Percentiles rank a stretch among this genome's conserved stretches.
Evolutionary conservation across 768 basidiomycete genomes (phyloP).

Genomic region (Neoboletus brunneissimus): DNA sequence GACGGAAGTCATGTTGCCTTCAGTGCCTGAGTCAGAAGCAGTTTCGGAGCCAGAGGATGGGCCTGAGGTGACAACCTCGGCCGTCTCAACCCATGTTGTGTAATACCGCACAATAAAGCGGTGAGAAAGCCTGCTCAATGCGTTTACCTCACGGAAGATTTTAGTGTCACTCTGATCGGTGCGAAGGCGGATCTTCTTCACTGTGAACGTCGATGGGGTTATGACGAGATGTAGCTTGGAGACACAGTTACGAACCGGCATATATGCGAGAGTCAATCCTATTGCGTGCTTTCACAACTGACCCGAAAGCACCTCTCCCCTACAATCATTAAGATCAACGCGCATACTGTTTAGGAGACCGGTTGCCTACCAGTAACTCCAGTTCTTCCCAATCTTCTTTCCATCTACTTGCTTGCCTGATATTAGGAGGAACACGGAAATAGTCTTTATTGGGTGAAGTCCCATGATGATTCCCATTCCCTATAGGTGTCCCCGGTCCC

Average conservation of each 20-base stretch:
- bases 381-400: constrained; percentile 94
- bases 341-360: neutral
- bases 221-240: neutral
- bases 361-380: constrained; percentile 61
- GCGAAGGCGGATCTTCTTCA: constrained; percentile 86
- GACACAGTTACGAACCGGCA: constrained; percentile 49
- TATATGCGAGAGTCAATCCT: constrained; percentile 84
- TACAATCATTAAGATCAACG: constrained; percentile 25
- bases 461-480: constrained; percentile 31
- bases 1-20: constrained; percentile 56
- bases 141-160: constrained; percentile 89
- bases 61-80: constrained; percentile 49
- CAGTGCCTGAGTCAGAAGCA: constrained; percentile 36
- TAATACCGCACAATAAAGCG: constrained; percentile 90
- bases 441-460: constrained; percentile 70
- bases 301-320: constrained; percentile 90
- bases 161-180: constrained; percentile 77
- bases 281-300: constrained; percentile 92
- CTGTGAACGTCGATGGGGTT: constrained; percentile 33
- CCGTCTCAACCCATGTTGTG: constrained; percentile 84
- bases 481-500: constrained; percentile 49
- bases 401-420: constrained; percentile 72
- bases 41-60: constrained; percentile 46
- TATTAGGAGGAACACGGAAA: constrained; percentile 39
- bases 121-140: constrained; percentile 83